A percentile compares a stretch with the other conserved stretches of the same genome.
phyloP scores from a whole-genome alignment of 2,329 filamentous ascomycete genomes.

The Colletotrichum higginsianum region DNA sequence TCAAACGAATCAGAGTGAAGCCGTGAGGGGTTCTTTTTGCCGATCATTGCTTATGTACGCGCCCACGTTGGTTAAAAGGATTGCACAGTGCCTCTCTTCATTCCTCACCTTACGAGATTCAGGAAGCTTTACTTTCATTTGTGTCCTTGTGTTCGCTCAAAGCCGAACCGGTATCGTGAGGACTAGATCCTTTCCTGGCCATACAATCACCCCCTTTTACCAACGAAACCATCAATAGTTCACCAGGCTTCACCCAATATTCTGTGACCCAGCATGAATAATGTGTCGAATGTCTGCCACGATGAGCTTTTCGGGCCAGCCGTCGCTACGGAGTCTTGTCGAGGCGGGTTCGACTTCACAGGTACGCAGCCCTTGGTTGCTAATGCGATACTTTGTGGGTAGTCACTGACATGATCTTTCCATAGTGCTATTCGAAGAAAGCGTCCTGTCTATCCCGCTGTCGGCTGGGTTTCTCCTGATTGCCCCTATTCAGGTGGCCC shows the following conservation, averaged over 20 bases:
- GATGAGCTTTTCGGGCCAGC: slow-evolving; percentile 27
- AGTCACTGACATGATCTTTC: slow-evolving; percentile 22
- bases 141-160: slow-evolving; percentile 17
- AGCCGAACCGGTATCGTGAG: slow-evolving; percentile 11
- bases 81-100: slow-evolving; percentile 6
- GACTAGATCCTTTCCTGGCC: slow-evolving; percentile 17
- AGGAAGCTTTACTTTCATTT: slow-evolving; percentile 18
- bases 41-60: neutral
- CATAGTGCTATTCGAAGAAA: slow-evolving; percentile 25
- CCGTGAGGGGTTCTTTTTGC: neutral
- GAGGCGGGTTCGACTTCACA: slow-evolving; percentile 26
- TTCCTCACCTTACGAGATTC: slow-evolving; percentile 14
- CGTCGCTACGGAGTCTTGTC: slow-evolving; percentile 23
- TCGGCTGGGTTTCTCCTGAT: slow-evolving; percentile 24
- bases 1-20: slow-evolving; percentile 1
- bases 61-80: neutral
- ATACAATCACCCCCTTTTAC: slow-evolving; percentile 10
- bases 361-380: slow-evolving; percentile 22
- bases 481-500: slow-evolving; percentile 22
- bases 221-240: slow-evolving; percentile 8
- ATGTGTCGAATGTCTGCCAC: slow-evolving; percentile 29
- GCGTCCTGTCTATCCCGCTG: slow-evolving; percentile 22
- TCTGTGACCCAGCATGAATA: slow-evolving; percentile 24
- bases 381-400: slow-evolving; percentile 15
- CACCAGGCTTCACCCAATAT: slow-evolving; percentile 16